Evolutionary conservation across 805 yeast genomes (phyloP), one percentile per base, ranked within the genome.

Genomic region (Sugiyamaella lignohabitans): DNA sequence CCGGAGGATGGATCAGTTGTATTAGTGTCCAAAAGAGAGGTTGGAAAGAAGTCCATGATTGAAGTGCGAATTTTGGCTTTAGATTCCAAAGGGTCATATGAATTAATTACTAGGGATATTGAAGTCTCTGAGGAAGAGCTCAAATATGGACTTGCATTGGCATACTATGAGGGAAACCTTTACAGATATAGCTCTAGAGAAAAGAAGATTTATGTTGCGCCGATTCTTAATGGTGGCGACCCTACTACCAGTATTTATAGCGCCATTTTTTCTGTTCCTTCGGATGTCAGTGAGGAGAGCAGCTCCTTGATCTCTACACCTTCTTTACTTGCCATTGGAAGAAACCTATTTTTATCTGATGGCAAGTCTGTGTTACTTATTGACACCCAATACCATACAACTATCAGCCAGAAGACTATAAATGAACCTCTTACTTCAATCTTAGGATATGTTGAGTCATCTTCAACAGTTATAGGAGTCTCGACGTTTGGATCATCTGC

Each of bases 331-430:
- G 60, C 68, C 3, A 60, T 65, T 21, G 60, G 59, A 3, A 24
- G 40, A 1, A 58, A 61, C 43, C 24, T 64, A 3, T 36, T 64
- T 19, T 22, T 64, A 14, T 48, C 62, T 1, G 49, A 50, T 20
- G 59, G 47, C 10, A 38, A 49, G 14, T 60, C 63, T 42, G 44
- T 67, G 3, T 70, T 64, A 46, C 59, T 68, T n/a, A 62, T 73
- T 20, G 78, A 65, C 42, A 55, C 59, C 4, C 59, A 59, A 36
- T 65, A 62, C 44, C 57, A 55, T 23, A 55, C 65, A 3, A 49
- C 60, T 16, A 29, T 61, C 16, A 42, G 50, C 48, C n/a, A 51
- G 43, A 21, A 38, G 45, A 14, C 21, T 6, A 8, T 19, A 14
- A 35, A 19, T 18, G 21, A 27, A 27, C 32, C 32, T 8, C 11